Conservation (phyloP, 1,139 yeast genomes). For the Hemisphaericaspora xylanilytica region DNA sequence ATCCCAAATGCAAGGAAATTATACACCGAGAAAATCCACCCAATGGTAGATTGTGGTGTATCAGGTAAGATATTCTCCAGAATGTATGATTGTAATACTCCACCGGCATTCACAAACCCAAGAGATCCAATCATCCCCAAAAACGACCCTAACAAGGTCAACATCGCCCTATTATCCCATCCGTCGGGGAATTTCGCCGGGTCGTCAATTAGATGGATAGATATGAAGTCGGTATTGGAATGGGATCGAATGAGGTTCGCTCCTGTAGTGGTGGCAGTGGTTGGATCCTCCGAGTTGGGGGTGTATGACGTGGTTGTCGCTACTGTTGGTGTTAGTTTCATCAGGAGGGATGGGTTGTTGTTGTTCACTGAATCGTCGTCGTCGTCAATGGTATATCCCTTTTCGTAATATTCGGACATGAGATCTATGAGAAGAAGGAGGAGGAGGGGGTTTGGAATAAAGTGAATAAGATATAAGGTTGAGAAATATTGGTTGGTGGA, state of each 20-base stretch:
- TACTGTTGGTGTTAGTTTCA: background rate
- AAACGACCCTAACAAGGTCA: conserved; percentile 24
- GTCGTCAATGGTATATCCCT: background rate
- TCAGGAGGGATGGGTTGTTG: no score
- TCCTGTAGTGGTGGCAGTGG: no score
- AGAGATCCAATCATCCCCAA: conserved; percentile 25
- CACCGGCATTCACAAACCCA: conserved; percentile 28
- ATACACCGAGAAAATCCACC: conserved; percentile 35
- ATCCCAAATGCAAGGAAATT: conserved; percentile 29
- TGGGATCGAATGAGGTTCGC: no score
- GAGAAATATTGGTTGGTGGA: no score
- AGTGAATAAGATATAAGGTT: background rate
- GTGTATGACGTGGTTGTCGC: no score
- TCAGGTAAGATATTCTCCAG: conserved; percentile 17
- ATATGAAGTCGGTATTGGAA: background rate
- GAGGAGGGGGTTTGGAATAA: background rate
- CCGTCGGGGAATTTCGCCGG: conserved; percentile 28
- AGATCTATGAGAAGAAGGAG: background rate
- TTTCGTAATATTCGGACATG: background rate
- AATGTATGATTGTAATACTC: conserved; percentile 28
- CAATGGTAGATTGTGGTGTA: conserved; percentile 23
- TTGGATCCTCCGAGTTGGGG: no score
- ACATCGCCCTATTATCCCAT: conserved; percentile 19
- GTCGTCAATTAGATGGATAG: conserved; percentile 14
- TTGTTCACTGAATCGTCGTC: no score